These are phyloP conservation scores for Saturnispora saitoi DNA, from an alignment of 805 yeast species.

Conservation along the genomic window DNA sequence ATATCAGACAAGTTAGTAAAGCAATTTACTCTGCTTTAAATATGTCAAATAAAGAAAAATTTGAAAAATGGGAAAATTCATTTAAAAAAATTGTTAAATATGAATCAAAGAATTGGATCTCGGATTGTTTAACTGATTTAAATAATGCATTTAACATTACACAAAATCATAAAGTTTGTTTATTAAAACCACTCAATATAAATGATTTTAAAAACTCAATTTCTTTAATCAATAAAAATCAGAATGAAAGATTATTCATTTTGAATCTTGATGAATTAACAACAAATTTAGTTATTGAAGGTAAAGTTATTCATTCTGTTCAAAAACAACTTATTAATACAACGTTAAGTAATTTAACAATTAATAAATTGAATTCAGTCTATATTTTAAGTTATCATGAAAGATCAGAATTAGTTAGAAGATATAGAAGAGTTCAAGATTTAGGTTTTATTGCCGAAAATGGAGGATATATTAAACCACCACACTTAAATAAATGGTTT, in stretches of 20 bases:
- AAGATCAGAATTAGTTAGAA: conserved; percentile 54
- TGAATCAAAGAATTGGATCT: conserved; percentile 73
- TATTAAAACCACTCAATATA: conserved; percentile 24
- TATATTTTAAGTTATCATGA: conserved; percentile 63
- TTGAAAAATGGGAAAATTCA: conserved; percentile 52
- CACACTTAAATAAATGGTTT: conserved; percentile 48
- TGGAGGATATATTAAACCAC: conserved; percentile 68
- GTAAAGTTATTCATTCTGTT: conserved; percentile 37
- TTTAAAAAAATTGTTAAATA: conserved; percentile 50
- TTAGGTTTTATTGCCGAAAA: conserved; percentile 85
- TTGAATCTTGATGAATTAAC: conserved; percentile 43
- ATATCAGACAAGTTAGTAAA: conserved; percentile 55
- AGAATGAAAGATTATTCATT: conserved; percentile 37
- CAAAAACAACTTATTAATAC: conserved; percentile 53
- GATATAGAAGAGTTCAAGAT: conserved; percentile 57
- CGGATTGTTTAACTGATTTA: conserved; percentile 45
- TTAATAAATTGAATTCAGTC: conserved; percentile 54
- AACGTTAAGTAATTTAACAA: conserved; percentile 50
- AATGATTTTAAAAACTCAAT: conserved; percentile 29
- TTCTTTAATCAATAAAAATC: conserved; percentile 23
- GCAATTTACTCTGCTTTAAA: conserved; percentile 56
- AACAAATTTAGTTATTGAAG: conserved; percentile 26
- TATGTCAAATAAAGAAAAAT: conserved; percentile 53
- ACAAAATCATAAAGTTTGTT: conserved; percentile 19
- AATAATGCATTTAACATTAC: conserved; percentile 39